These are phyloP conservation scores for Rhazya stricta DNA, from an alignment of 257 asterid genomes.

Conservation along the genomic window DNA sequence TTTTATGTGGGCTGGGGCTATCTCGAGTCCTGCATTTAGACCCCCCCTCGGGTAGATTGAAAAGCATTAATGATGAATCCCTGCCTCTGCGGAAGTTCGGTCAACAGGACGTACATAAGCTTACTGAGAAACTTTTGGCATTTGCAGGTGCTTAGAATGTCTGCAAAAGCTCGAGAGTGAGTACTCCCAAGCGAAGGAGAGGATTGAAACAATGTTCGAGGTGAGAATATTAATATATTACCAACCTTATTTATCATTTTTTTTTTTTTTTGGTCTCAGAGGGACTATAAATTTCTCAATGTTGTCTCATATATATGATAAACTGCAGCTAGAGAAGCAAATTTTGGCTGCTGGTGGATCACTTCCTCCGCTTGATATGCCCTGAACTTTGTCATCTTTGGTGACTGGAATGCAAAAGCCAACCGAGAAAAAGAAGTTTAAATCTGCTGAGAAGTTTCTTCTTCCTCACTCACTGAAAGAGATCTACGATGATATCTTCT, in stretches of 20 bases:
- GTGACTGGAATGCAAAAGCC: not conserved
- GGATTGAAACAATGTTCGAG: conserved; percentile 67
- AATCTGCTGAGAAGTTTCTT: not conserved
- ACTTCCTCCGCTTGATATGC: conserved; percentile 22
- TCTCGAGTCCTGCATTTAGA: not conserved
- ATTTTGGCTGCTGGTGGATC: conserved; percentile 38
- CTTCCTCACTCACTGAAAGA: conserved; percentile 4
- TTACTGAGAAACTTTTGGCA: not conserved
- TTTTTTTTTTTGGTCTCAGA: not conserved
- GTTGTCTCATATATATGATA: not conserved
- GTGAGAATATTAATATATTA: conserved; percentile 28
- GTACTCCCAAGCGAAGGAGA: conserved; percentile 58
- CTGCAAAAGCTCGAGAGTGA: conserved; percentile 63
- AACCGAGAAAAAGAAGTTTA: not conserved
- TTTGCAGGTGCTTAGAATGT: conserved; percentile 61
- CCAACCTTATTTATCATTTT: not conserved
- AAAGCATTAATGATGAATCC: no score
- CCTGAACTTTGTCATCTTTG: not conserved
- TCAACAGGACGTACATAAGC: no score
- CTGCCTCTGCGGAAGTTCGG: no score
- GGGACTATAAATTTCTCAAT: not conserved
- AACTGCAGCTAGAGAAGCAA: conserved; percentile 37
- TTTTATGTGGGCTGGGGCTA: no score
- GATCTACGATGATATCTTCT: conserved; percentile 9
- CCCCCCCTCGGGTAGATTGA: not conserved